Percentiles rank a stretch among this genome's conserved stretches.
phyloP scores from a whole-genome alignment of 306 rosid genomes.

The Alnus rubra region DNA sequence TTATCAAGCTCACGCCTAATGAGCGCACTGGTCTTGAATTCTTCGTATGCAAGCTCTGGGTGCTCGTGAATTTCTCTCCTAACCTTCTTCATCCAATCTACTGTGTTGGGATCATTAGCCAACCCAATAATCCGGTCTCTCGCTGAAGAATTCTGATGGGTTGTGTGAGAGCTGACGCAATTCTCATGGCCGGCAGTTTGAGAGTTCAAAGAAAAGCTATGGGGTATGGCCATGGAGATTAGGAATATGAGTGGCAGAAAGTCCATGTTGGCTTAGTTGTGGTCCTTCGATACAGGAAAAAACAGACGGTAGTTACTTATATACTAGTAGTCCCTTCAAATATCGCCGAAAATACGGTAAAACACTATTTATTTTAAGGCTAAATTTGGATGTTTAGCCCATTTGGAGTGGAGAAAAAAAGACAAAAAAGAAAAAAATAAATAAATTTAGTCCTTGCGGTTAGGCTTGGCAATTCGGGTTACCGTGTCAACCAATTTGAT shows the following conservation, averaged over 20 bases:
- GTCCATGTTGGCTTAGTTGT: slow-evolving; percentile 22
- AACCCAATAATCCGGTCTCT: slow-evolving; percentile 47
- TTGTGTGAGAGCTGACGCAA: slow-evolving; percentile 1
- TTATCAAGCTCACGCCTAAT: slow-evolving; percentile 67
- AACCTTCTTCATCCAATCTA: slow-evolving; percentile 66
- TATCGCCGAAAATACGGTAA: too few species aligned
- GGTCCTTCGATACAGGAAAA: neutral
- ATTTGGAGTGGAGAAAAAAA: too few species aligned
- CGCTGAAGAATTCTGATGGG: slow-evolving; percentile 20
- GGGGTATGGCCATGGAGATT: slow-evolving; percentile 32
- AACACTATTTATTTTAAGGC: too few species aligned
- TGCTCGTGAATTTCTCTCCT: slow-evolving; percentile 79
- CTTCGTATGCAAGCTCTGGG: slow-evolving; percentile 83
- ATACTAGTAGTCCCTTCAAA: neutral
- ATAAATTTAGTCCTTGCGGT: too few species aligned
- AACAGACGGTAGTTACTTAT: neutral
- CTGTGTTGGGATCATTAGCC: slow-evolving; percentile 46
- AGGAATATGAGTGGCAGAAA: slow-evolving; percentile 21
- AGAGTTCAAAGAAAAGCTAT: slow-evolving; percentile 37
- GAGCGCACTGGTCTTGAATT: slow-evolving; percentile 64
- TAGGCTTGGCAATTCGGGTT: too few species aligned
- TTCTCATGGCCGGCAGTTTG: slow-evolving; percentile 15
- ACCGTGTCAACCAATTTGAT: too few species aligned
- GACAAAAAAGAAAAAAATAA: too few species aligned
- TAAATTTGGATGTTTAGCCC: too few species aligned